Percentiles rank a stretch among this genome's conserved stretches.
Conservation (phyloP, 1,284 basidiomycete genomes). For the Fomitopsis betulina region DNA sequence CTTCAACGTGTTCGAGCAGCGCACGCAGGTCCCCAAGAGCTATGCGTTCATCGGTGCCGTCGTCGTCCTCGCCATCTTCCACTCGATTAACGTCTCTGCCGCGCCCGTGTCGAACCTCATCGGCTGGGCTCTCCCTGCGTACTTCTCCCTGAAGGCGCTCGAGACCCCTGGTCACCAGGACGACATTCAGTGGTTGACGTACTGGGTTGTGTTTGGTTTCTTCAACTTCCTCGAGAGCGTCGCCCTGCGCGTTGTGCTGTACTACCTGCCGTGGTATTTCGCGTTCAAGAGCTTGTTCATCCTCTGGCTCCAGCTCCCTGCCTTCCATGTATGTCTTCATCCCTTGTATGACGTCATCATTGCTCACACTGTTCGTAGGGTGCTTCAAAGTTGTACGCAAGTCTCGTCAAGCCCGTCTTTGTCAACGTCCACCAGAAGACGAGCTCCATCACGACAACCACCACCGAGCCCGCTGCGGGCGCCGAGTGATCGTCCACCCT, state of each 20-base stretch:
- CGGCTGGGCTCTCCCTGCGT: conserved; percentile 82
- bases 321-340: conserved; percentile 62
- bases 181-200: conserved; percentile 86
- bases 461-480: conserved; percentile 30
- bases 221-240: conserved; percentile 84
- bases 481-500: conserved; percentile 13
- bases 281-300: conserved; percentile 87
- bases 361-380: too few relatives aligned
- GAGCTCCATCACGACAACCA: conserved; percentile 15
- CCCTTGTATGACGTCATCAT: conserved; percentile 5
- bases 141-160: conserved; percentile 82
- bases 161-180: conserved; percentile 71
- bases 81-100: conserved; percentile 81
- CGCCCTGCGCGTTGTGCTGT: conserved; percentile 68
- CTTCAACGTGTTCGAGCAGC: conserved; percentile 80
- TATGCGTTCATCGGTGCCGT: conserved; percentile 81
- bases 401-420: conserved; percentile 27
- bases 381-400: conserved; percentile 26
- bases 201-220: conserved; percentile 84
- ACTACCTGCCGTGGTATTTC: conserved; percentile 88
- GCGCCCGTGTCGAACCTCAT: conserved; percentile 81
- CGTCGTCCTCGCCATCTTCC: conserved; percentile 60
- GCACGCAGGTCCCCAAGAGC: conserved; percentile 90
- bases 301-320: conserved; percentile 82
- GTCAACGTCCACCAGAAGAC: conserved; percentile 23